Evolutionary conservation across 2,329 filamentous ascomycete species (phyloP).

Genomic region (Myriosclerotinia curreyana): DNA sequence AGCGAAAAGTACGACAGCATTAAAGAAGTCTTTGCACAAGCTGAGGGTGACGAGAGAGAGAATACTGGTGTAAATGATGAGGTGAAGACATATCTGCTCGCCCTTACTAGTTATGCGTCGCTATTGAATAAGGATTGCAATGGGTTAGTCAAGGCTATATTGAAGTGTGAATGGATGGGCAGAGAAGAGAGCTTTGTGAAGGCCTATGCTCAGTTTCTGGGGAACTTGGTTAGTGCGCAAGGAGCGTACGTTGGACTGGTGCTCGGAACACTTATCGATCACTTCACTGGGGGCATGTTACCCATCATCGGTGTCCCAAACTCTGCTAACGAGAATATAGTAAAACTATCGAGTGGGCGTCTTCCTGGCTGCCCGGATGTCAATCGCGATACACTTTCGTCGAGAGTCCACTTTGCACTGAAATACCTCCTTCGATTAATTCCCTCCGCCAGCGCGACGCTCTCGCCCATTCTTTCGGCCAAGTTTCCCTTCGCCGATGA

Average conservation of each 20-base stretch:
- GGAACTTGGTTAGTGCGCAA: slow-evolving; percentile 76
- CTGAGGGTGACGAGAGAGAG: slow-evolving; percentile 25
- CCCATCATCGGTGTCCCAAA: slow-evolving; percentile 26
- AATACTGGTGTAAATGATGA: slow-evolving; percentile 37
- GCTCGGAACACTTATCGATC: slow-evolving; percentile 75
- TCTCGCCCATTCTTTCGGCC: slow-evolving; percentile 63
- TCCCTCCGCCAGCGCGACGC: slow-evolving; percentile 69
- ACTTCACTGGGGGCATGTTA: slow-evolving; percentile 59
- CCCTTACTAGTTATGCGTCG: slow-evolving; percentile 60
- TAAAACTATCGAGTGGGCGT: slow-evolving; percentile 41
- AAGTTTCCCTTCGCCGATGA: slow-evolving; percentile 78
- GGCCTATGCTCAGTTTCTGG: slow-evolving; percentile 65
- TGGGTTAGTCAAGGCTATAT: slow-evolving; percentile 55
- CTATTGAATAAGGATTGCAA: slow-evolving; percentile 58
- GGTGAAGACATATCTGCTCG: slow-evolving; percentile 58
- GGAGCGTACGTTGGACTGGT: slow-evolving; percentile 72
- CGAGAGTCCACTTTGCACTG: slow-evolving; percentile 72
- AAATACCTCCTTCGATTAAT: slow-evolving; percentile 76
- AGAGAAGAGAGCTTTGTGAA: slow-evolving; percentile 63
- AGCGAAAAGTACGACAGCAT: slow-evolving; percentile 60
- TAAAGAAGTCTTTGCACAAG: slow-evolving; percentile 51
- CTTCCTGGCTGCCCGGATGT: slow-evolving; percentile 53
- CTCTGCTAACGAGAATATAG: slow-evolving; percentile 42
- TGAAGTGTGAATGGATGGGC: slow-evolving; percentile 63
- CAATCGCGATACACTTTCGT: slow-evolving; percentile 60